A percentile compares a stretch with the other conserved stretches of the same genome.
These are phyloP conservation scores for Pulveroboletus sp. DNA, from an alignment of 768 basidiomycete genomes.

Conservation along the genomic window DNA sequence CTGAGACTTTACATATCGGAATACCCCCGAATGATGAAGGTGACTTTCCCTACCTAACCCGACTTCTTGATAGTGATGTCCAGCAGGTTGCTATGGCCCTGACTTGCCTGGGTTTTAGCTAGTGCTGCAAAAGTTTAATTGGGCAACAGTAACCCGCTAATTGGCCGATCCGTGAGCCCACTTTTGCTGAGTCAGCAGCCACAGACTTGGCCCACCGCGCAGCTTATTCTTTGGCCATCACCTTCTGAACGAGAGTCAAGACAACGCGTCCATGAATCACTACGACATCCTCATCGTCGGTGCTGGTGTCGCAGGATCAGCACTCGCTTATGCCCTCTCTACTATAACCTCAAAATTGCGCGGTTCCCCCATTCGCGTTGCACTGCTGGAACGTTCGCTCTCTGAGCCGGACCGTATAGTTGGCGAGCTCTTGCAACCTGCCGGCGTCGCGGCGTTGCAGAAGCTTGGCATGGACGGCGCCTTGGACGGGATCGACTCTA, in stretches of 20 bases:
- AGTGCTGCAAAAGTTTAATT: too few species aligned
- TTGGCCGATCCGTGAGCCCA: neutral
- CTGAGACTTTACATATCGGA: too few species aligned
- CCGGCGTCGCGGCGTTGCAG: constrained; percentile 72
- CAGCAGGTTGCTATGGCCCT: too few species aligned
- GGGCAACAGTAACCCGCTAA: neutral
- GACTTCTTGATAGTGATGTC: too few species aligned
- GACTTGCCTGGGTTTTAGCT: too few species aligned
- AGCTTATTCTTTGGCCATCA: neutral
- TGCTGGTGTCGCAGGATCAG: constrained; percentile 84
- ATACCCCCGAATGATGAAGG: too few species aligned
- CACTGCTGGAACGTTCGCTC: constrained; percentile 86
- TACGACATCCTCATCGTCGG: constrained; percentile 90
- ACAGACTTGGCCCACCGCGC: neutral
- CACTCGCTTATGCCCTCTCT: constrained; percentile 83
- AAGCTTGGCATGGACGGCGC: constrained; percentile 72
- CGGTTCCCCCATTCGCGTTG: constrained; percentile 62
- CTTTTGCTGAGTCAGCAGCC: constrained; percentile 18
- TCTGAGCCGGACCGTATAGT: constrained; percentile 95
- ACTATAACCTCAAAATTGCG: constrained; percentile 40
- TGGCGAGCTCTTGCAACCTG: constrained; percentile 94
- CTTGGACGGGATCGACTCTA: constrained; percentile 84
- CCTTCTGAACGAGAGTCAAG: neutral
- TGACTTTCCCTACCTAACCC: too few species aligned
- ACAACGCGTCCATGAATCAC: constrained; percentile 12